Conservation (phyloP, 345 rosid genomes). For the Microthlaspi erraticum region DNA sequence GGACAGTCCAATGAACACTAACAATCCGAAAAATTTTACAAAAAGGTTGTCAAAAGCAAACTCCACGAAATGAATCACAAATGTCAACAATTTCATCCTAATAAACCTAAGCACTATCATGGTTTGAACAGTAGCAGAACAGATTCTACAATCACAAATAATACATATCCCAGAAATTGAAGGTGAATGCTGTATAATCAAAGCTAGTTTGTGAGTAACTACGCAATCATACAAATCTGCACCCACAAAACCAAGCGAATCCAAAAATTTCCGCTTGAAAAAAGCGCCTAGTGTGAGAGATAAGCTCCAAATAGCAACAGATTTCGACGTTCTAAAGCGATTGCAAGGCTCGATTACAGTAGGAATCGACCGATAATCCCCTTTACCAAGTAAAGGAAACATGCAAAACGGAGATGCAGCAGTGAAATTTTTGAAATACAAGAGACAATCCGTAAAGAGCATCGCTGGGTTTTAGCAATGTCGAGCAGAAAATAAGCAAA, state of each 20-base stretch:
- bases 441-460: no score
- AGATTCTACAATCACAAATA: constrained; percentile 10
- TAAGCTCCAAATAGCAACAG: no score
- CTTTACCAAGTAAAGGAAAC: neutral
- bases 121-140: neutral
- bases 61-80: neutral
- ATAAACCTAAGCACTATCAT: constrained; percentile 7
- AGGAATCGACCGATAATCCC: constrained; percentile 10
- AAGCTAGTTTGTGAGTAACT: neutral
- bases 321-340: no score
- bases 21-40: neutral
- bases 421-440: neutral
- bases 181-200: neutral
- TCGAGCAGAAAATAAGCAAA: no score
- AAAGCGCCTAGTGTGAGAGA: no score
- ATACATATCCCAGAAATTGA: neutral
- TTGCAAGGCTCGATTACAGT: constrained; percentile 5
- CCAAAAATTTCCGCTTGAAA: no score
- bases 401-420: constrained; percentile 10
- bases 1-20: neutral
- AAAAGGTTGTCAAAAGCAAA: neutral
- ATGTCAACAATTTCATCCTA: neutral
- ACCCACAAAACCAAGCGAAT: no score
- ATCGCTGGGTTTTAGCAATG: no score
- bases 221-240: no score